Evolutionary conservation across 768 basidiomycete species (phyloP).

Genomic region (Podaxis sp.): DNA sequence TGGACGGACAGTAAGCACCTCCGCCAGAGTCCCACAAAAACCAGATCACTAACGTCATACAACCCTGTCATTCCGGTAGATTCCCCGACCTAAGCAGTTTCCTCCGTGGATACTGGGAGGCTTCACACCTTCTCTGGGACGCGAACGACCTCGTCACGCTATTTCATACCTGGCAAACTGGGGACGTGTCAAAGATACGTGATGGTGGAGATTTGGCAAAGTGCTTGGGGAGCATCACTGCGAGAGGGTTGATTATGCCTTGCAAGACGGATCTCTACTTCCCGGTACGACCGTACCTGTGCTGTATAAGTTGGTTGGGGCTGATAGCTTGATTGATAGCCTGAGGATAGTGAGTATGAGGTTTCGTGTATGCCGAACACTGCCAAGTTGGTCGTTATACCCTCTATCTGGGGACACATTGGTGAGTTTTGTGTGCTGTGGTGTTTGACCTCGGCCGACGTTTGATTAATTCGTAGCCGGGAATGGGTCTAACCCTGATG

Average conservation of each 20-base stretch:
- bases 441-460: background rate
- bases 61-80: slow-evolving; percentile 18
- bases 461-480: slow-evolving; percentile 29
- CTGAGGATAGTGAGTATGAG: slow-evolving; percentile 51
- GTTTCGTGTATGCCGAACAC: slow-evolving; percentile 34
- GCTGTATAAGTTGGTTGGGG: background rate
- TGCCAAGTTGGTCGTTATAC: slow-evolving; percentile 46
- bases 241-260: slow-evolving; percentile 54
- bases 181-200: slow-evolving; percentile 41
- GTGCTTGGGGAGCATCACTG: slow-evolving; percentile 38
- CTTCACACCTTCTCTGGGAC: slow-evolving; percentile 42
- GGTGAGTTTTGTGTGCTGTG: slow-evolving; percentile 26
- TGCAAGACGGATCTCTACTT: slow-evolving; percentile 58
- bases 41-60: background rate
- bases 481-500: slow-evolving; percentile 33
- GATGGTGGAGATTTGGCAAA: slow-evolving; percentile 39
- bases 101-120: slow-evolving; percentile 50
- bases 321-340: slow-evolving; percentile 26
- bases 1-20: slow-evolving; percentile 32
- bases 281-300: slow-evolving; percentile 28
- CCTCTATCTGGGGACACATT: slow-evolving; percentile 55
- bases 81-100: slow-evolving; percentile 46
- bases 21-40: background rate
- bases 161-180: slow-evolving; percentile 45
- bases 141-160: slow-evolving; percentile 51